Evolutionary conservation across 2,329 filamentous ascomycete genomes (phyloP), one percentile per base, ranked within the genome.

Genomic region (Phoma sp.): DNA sequence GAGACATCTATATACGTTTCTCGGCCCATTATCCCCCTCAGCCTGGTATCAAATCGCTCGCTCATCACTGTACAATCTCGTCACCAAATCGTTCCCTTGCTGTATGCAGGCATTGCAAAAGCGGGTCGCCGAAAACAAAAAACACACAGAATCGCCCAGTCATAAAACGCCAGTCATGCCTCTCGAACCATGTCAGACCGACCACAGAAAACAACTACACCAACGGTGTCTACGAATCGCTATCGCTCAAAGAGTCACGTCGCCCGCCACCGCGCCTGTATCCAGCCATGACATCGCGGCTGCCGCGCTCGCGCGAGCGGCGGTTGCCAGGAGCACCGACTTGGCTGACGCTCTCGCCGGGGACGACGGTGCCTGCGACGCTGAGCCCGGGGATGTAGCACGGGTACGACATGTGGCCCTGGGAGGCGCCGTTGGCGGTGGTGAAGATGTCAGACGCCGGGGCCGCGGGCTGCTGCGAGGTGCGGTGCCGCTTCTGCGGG

Each of bases 341-440:
- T 51, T 77, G 74, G 58, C 74, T 76, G 4, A 76, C 68, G 46
- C 74, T 76, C 56, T 77, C 74, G 38, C 67, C 66, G 1, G 68
- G 64, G 18, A 65, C 67, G 5, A 74, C 71, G 30, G 71, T 75
- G 27, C 64, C 69, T 0, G 71, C 70, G 32, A 58, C 55, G 54
- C 77, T 82, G 62, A 85, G 60, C 0, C 80, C 82, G 0, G 83
- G 82, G 43, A 86, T 82, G 7, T 83, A 78, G 70, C 83, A 83
- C 24, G 81, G 79, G 62, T 86, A 86, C 42, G 76, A 77, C 69
- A 82, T 83, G 10, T 81, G 83, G 8, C 82, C 81, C 0, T 75
- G 75, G 4, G 75, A 45, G 13, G 68, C 75, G 18, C 71, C 70
- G 37, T 69, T 71, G 2, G 77, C 70, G 23, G 79, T 75, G 5